These are phyloP conservation scores for Sordariomycetes sp. DNA, from an alignment of 2,329 filamentous ascomycete species.

Conservation along the genomic window DNA sequence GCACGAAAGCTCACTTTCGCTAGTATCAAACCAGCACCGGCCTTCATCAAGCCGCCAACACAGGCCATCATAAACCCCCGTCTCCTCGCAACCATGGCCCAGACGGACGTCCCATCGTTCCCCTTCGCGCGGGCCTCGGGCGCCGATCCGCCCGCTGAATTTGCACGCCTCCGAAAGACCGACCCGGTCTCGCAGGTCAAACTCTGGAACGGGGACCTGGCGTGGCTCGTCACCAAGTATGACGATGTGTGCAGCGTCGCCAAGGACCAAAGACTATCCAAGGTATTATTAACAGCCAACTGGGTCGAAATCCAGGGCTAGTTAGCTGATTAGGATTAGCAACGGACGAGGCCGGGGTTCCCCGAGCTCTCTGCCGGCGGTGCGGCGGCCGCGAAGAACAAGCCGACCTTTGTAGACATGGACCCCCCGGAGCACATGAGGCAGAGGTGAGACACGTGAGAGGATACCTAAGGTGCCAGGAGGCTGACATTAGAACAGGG, in stretches of 20 bases:
- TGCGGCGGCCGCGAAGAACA: slow-evolving; percentile 30
- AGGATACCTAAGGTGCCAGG: too few species aligned
- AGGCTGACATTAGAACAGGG: slow-evolving; percentile 11
- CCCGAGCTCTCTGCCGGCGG: slow-evolving; percentile 35
- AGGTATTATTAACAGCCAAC: slow-evolving; percentile 17
- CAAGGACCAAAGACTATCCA: slow-evolving; percentile 33
- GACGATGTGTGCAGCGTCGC: slow-evolving; percentile 32
- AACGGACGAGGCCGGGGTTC: slow-evolving; percentile 29
- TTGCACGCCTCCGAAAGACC: slow-evolving; percentile 27
- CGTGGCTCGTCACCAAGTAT: slow-evolving; percentile 37
- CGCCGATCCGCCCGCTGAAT: slow-evolving; percentile 29
- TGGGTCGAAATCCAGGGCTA: not conserved
- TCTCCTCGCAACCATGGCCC: not conserved
- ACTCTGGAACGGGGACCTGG: slow-evolving; percentile 32
- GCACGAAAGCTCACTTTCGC: not conserved
- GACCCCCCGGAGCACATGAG: slow-evolving; percentile 34
- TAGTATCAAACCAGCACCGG: not conserved
- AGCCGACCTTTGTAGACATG: slow-evolving; percentile 40
- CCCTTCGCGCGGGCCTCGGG: not conserved
- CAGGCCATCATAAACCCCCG: not conserved
- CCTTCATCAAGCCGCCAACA: not conserved
- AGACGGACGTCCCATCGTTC: not conserved
- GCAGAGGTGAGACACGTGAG: slow-evolving; percentile 23
- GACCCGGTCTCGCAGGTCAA: slow-evolving; percentile 31
- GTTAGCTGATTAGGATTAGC: slow-evolving; percentile 11